Conservation (phyloP, 192 early-diverging fungal genomes). For the Spizellomyces sp. region DNA sequence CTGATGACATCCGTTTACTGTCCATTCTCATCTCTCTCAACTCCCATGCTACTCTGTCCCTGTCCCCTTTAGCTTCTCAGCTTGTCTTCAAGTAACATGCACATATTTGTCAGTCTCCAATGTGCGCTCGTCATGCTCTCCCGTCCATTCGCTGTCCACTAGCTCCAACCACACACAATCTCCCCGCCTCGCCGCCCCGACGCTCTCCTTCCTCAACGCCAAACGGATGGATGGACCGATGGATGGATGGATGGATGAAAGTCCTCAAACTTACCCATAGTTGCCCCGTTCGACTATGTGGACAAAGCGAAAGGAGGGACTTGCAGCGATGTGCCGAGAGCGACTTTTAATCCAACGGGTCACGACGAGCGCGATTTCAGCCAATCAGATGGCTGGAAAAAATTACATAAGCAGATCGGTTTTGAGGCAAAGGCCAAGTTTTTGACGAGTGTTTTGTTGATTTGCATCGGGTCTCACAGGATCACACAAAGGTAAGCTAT, state of each 20-base stretch:
- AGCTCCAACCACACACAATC: background rate
- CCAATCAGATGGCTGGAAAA: no score
- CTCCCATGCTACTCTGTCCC: no score
- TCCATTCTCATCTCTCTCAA: no score
- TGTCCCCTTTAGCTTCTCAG: background rate
- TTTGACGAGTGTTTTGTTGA: no score
- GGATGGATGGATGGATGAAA: conserved; percentile 10
- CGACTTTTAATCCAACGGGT: no score
- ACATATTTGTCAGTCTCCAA: background rate
- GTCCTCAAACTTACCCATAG: conserved; percentile 8
- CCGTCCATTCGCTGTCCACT: background rate
- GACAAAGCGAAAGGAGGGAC: background rate
- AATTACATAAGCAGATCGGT: no score
- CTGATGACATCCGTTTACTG: no score
- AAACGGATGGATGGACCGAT: conserved; percentile 6
- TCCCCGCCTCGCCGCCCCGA: background rate
- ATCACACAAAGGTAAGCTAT: no score
- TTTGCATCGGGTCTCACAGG: no score
- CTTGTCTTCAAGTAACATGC: background rate
- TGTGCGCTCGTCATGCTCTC: background rate
- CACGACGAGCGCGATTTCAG: no score
- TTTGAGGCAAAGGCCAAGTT: no score
- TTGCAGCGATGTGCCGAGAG: background rate
- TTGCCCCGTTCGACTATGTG: background rate
- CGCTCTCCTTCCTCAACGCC: background rate